Base-by-base conservation (phyloP, 169 alveolate species). In the Babesia caballi region DNA sequence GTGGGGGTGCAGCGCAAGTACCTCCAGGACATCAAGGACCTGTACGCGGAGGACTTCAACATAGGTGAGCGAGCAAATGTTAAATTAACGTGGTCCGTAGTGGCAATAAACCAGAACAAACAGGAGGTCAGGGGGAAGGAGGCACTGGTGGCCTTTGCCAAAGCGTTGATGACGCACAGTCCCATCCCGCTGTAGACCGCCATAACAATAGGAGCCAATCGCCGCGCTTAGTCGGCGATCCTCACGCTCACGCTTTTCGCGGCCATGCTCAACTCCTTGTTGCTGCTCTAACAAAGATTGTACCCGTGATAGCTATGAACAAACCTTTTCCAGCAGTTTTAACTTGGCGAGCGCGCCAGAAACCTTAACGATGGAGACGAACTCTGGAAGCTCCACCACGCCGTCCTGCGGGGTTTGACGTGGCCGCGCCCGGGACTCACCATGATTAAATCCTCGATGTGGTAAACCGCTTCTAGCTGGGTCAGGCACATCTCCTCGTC, bases 21-120 rank as follows among this genome's bases (percentile, higher is more conserved):
- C 75, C 84, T 96, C 32, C 93, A 91, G 63, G 97, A 96, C 83
- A 94, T 97, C 27, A 78, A 93, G 66, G 99, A 96, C 58, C 87
- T 98, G 72, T 98, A 96, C 85, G 97, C 96, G 49, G 76, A 72
- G 21, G 99, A 97, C 69, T 96, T 98, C 84, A 98, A 98, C 88
- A 94, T 98, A 23, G 95, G 93, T 88, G 54, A 23, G 93, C 28
- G n/a, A 0, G 28, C 9, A 1, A 52, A 30, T 27, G 12, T 35
- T 3, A 15, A 27, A 12, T 0, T 2, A 5, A 21, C 42, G 17
- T 12, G 7, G n/a, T 23, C n/a, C 33, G 38, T 38, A 52, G 93
- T 74, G 58, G 87, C 85, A 36, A 88, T 92, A 63, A 97, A 96
- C 32, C 92, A 92, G 50, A 80, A 92, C 75, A 93, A 94, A 49